Evolutionary conservation across 1,284 basidiomycete genomes (phyloP), one percentile per base, ranked within the genome.

Genomic region (Termitomyces sp.): DNA sequence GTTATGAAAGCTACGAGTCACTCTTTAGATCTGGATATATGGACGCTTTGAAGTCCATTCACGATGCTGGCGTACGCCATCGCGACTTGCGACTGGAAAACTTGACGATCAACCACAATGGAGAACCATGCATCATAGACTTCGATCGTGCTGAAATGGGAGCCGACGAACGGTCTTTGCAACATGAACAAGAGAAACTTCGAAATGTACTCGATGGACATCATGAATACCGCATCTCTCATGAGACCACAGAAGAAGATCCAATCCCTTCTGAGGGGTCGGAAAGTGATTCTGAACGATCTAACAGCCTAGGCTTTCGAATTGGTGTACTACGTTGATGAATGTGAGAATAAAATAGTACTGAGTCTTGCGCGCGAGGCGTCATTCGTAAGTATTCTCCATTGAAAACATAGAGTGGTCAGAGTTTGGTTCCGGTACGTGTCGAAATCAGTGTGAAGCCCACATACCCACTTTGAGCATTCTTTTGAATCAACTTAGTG

Each of bases 21-120:
- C n/a, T 16, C 3, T 11, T 19, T 33, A 62, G 50, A 46, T 42
- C 18, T 9, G 30, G 16, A 14, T 59, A 59, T 35, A 21, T 44
- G 13, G 35, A 52, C 1, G 47, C 50, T 19, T 33, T 64, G 35
- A 52, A 54, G 26, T 41, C 30, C 11, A 60, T 65, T 16, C 60
- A 65, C 34, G 10, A 39, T 3, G 58, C 62, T 26, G 59, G 62
- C 3, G 57, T 64, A 31, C 54, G 52, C 1, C 64, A 66, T 41
- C 48, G 57, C 13, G 64, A 66, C 45, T 47, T 66, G 26, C 58
- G 61, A 13, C 28, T 58, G 1, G 54, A 56, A 24, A 66, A 64
- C 51, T 11, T 66, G 16, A 54, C 57, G 35, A 48, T 62, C 39
- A 53, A 60, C 21, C 42, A 55, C n/a, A 16, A 48, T 7, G 58